Conservation (phyloP, 176 grass and related monocot genomes). For the Aechmea fasciata region DNA sequence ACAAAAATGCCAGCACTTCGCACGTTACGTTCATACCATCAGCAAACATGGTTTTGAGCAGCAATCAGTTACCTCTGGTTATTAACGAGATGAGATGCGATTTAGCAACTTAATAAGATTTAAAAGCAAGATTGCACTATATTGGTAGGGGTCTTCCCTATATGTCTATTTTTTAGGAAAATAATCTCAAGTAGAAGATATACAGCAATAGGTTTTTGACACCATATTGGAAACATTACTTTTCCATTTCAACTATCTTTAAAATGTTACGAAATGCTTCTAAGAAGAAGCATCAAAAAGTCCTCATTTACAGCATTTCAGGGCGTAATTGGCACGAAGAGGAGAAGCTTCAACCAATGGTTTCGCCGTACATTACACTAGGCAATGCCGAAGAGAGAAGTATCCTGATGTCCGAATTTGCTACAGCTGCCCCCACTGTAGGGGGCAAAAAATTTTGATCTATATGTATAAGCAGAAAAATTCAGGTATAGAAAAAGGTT, state of each 20-base stretch:
- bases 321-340: too few relatives aligned
- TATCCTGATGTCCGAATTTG: not conserved
- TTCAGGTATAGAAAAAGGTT: conserved; percentile 3
- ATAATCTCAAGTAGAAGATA: not conserved
- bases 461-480: not conserved
- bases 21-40: too few relatives aligned
- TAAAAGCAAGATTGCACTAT: too few relatives aligned
- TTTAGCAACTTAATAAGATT: too few relatives aligned
- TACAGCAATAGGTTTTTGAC: not conserved
- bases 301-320: too few relatives aligned
- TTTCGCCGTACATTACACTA: not conserved
- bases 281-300: not conserved
- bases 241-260: not conserved
- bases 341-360: too few relatives aligned
- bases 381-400: not conserved
- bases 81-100: too few relatives aligned
- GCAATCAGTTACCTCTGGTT: too few relatives aligned
- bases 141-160: too few relatives aligned
- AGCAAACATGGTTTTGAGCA: too few relatives aligned
- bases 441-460: not conserved
- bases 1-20: too few relatives aligned
- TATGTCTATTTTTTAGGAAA: too few relatives aligned
- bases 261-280: not conserved
- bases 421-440: not conserved
- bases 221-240: not conserved